A percentile compares a stretch with the other conserved stretches of the same genome.
Evolutionary conservation across 306 rosid genomes (phyloP).

Genomic region (Crotalaria pallida): DNA sequence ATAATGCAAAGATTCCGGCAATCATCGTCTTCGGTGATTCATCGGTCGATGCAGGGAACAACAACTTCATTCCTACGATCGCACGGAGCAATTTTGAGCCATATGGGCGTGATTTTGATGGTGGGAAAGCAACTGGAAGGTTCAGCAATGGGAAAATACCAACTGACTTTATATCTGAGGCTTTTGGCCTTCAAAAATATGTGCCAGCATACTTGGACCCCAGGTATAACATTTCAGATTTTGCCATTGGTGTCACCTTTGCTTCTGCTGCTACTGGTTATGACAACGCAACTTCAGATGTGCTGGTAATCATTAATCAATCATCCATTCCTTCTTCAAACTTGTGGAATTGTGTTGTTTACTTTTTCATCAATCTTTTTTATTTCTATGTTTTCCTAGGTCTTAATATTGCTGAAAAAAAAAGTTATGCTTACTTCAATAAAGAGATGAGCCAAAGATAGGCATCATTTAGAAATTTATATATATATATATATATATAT

Average conservation of each 20-base stretch:
- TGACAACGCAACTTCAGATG: constrained; percentile 82
- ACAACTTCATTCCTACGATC: constrained; percentile 75
- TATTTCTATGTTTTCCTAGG: too few relatives aligned
- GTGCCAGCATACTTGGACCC: constrained; percentile 92
- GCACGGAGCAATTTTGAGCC: constrained; percentile 85
- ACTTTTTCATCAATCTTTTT: neutral
- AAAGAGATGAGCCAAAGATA: too few relatives aligned
- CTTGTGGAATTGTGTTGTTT: neutral
- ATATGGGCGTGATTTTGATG: constrained; percentile 81
- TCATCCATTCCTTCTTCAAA: neutral
- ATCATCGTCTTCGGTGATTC: constrained; percentile 86
- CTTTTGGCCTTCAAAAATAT: constrained; percentile 45
- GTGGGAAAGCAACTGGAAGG: constrained; percentile 79
- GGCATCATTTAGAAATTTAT: too few relatives aligned
- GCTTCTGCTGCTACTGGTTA: constrained; percentile 96
- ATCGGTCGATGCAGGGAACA: constrained; percentile 88
- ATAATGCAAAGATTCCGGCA: constrained; percentile 50
- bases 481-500: too few relatives aligned
- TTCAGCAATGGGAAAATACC: constrained; percentile 75
- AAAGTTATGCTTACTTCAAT: too few relatives aligned
- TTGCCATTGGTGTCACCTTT: constrained; percentile 72
- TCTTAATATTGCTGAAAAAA: too few relatives aligned
- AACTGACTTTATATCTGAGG: constrained; percentile 69
- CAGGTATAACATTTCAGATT: constrained; percentile 59
- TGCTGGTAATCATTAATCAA: constrained; percentile 57